These are phyloP conservation scores for Niveomyces coronatus DNA, from an alignment of 2,329 filamentous ascomycete species.

Conservation along the genomic window DNA sequence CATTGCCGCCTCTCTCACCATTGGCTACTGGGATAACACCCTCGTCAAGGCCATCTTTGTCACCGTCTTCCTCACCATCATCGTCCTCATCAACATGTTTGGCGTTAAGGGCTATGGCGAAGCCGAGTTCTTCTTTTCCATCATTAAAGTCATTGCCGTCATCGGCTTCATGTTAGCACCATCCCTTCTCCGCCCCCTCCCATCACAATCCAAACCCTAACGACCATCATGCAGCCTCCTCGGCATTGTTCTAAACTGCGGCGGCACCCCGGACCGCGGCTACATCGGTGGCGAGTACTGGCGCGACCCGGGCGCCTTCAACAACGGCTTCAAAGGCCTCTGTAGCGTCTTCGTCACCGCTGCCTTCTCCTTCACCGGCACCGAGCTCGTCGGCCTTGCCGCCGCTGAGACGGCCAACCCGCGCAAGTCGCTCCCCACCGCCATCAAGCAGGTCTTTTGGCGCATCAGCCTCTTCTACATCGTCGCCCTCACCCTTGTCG, in stretches of 20 bases:
- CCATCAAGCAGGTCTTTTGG: constrained; percentile 93
- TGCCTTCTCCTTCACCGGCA: constrained; percentile 67
- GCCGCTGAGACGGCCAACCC: constrained; percentile 73
- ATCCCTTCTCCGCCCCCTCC: constrained; percentile 9
- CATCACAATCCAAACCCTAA: neutral
- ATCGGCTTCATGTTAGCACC: constrained; percentile 70
- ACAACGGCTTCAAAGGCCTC: constrained; percentile 76
- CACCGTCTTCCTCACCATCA: constrained; percentile 65
- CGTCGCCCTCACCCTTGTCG: constrained; percentile 68
- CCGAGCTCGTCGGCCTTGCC: constrained; percentile 65
- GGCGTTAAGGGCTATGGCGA: constrained; percentile 85
- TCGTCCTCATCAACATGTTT: constrained; percentile 76
- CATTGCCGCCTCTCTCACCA: constrained; percentile 75
- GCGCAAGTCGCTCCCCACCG: constrained; percentile 70
- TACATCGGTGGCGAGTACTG: constrained; percentile 78
- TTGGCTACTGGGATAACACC: constrained; percentile 64
- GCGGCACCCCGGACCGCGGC: constrained; percentile 59
- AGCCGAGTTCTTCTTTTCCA: constrained; percentile 78
- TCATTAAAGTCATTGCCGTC: constrained; percentile 77
- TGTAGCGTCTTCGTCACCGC: constrained; percentile 69
- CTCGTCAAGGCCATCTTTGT: constrained; percentile 69
- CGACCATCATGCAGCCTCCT: constrained; percentile 49
- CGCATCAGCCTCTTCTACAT: constrained; percentile 87
- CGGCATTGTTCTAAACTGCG: constrained; percentile 76
- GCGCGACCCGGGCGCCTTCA: constrained; percentile 70